Conservation (phyloP, 176 grass and related monocot species). For the Phoenix dactylifera region DNA sequence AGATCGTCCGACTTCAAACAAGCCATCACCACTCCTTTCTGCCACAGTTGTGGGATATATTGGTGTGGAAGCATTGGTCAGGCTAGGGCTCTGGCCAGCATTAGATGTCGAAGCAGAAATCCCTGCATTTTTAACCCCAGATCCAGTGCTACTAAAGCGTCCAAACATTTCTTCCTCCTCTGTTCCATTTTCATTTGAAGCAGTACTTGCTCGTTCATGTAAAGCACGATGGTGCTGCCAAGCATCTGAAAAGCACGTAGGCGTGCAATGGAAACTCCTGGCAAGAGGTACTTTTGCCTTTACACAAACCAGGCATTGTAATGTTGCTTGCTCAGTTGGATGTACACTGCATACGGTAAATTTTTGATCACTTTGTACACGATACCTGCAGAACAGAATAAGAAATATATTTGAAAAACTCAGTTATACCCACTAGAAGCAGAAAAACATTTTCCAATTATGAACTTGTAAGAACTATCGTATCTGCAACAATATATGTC, state of each 20-base stretch:
- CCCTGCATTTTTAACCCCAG: conserved; percentile 32
- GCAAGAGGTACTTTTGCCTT: conserved; percentile 93
- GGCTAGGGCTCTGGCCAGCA: conserved; percentile 42
- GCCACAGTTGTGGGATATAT: conserved; percentile 33
- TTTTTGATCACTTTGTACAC: conserved; percentile 82
- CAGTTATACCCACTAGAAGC: no score
- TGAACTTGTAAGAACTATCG: no score
- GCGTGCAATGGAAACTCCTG: conserved; percentile 91
- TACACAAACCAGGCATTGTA: conserved; percentile 87
- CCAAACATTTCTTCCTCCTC: conserved; percentile 97
- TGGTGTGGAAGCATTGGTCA: conserved; percentile 32
- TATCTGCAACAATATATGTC: no score
- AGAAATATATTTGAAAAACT: neutral
- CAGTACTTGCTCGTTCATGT: conserved; percentile 78
- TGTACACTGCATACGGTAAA: conserved; percentile 76
- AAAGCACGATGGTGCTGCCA: conserved; percentile 92
- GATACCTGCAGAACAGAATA: conserved; percentile 57
- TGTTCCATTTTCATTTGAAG: conserved; percentile 74
- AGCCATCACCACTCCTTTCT: conserved; percentile 77
- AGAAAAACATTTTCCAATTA: no score
- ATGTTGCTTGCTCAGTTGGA: conserved; percentile 84
- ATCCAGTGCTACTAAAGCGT: conserved; percentile 42
- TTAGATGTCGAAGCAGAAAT: conserved; percentile 45
- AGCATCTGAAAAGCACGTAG: conserved; percentile 90
- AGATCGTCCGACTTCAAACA: conserved; percentile 71